phyloP scores from a whole-genome alignment of 495 filamentous ascomycete genomes.

The Penicillium bovifimosum region DNA sequence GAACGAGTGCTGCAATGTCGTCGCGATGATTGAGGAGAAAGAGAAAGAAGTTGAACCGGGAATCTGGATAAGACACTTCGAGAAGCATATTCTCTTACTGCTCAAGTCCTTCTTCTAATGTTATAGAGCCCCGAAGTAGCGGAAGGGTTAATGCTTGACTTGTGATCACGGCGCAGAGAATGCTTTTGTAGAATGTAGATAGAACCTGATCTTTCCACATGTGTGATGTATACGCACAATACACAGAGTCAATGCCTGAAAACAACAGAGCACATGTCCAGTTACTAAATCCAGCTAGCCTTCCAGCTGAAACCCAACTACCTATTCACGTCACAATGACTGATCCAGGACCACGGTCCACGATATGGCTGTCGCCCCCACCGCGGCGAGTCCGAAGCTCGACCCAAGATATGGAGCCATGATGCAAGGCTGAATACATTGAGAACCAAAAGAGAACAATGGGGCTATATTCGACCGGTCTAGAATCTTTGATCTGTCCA shows the following conservation, averaged over 20 bases:
- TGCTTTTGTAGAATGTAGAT: too few relatives aligned
- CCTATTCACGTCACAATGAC: background rate
- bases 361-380: background rate
- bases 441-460: background rate
- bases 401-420: background rate
- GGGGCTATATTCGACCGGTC: background rate
- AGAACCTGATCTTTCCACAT: too few relatives aligned
- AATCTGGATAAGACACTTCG: background rate
- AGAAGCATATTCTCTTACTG: slow-evolving; percentile 4
- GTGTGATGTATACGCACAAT: too few relatives aligned
- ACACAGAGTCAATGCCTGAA: background rate
- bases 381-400: background rate
- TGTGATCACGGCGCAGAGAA: too few relatives aligned
- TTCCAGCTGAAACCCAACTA: background rate
- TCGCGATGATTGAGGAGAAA: background rate
- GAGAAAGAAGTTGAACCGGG: background rate
- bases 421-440: background rate
- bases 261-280: background rate
- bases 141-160: too few relatives aligned
- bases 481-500: background rate
- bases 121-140: background rate
- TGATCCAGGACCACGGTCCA: background rate
- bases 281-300: background rate
- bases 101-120: background rate
- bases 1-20: background rate